Evolutionary conservation across 139 green algal genomes (phyloP).

Genomic region (Micromonas pusilla): DNA sequence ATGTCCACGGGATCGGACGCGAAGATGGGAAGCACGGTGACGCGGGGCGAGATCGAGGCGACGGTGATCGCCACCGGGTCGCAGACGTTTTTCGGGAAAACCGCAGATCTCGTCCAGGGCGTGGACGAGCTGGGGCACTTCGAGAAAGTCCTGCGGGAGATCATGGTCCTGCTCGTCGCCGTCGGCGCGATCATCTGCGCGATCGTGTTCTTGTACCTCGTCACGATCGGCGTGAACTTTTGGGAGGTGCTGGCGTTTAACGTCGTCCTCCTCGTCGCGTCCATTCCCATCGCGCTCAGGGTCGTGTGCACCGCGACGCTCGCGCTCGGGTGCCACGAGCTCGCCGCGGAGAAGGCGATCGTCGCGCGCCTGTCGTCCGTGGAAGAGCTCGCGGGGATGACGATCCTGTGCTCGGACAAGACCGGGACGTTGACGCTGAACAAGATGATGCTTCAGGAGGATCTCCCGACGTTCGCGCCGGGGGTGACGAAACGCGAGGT

Average conservation of each 20-base stretch:
- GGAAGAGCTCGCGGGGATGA: conserved; percentile 84
- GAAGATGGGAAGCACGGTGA: conserved; percentile 78
- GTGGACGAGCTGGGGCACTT: conserved; percentile 61
- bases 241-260: conserved; percentile 44
- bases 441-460: conserved; percentile 75
- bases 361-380: conserved; percentile 72
- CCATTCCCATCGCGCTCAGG: conserved; percentile 65
- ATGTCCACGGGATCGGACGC: conserved; percentile 57
- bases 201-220: conserved; percentile 25
- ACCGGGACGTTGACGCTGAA: conserved; percentile 81
- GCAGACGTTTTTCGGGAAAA: conserved; percentile 82
- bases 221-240: conserved; percentile 19
- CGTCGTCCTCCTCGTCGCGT: conserved; percentile 71
- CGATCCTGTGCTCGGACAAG: conserved; percentile 82
- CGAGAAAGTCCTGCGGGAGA: conserved; percentile 68
- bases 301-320: conserved; percentile 77
- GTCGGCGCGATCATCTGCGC: conserved; percentile 57
- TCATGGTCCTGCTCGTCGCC: conserved; percentile 58
- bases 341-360: conserved; percentile 63
- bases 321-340: conserved; percentile 64
- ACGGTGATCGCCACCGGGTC: conserved; percentile 31
- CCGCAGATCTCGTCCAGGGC: conserved; percentile 60
- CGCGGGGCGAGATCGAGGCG: conserved; percentile 38
- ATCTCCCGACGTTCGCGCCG: conserved; percentile 56
- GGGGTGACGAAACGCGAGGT: conserved; percentile 43